Percentiles rank a stretch among this genome's conserved stretches.
Conservation (phyloP, 2,329 filamentous ascomycete genomes). For the Sarocladium brachiariae region DNA sequence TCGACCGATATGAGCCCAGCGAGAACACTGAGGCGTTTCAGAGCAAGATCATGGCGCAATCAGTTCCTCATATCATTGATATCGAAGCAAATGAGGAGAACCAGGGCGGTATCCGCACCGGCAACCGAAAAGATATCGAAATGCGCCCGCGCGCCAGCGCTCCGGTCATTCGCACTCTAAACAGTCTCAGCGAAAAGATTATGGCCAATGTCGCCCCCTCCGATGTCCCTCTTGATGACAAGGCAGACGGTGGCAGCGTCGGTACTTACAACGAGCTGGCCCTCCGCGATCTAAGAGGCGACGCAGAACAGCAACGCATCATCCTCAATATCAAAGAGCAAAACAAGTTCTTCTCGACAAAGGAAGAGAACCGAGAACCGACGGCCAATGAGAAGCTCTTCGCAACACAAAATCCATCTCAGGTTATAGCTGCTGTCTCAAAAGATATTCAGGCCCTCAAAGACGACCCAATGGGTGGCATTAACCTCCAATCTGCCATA, state of each 20-base stretch:
- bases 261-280: slow-evolving; percentile 70
- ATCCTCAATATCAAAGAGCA: slow-evolving; percentile 85
- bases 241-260: slow-evolving; percentile 50
- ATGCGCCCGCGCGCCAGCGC: slow-evolving; percentile 73
- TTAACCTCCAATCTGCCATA: slow-evolving; percentile 57
- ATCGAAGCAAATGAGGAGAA: slow-evolving; percentile 93
- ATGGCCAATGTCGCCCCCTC: slow-evolving; percentile 79
- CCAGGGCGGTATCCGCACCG: slow-evolving; percentile 71
- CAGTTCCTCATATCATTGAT: slow-evolving; percentile 85
- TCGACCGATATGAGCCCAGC: slow-evolving; percentile 78
- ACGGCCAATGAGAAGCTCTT: slow-evolving; percentile 47
- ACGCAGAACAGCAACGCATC: slow-evolving; percentile 68
- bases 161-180: slow-evolving; percentile 82
- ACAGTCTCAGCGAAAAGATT: slow-evolving; percentile 87
- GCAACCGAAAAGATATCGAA: slow-evolving; percentile 82
- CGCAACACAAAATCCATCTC: slow-evolving; percentile 60
- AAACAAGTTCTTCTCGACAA: slow-evolving; percentile 68
- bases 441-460: slow-evolving; percentile 51
- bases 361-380: slow-evolving; percentile 34
- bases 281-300: slow-evolving; percentile 72
- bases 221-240: slow-evolving; percentile 58
- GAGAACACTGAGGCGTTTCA: slow-evolving; percentile 54
- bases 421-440: slow-evolving; percentile 60
- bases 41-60: slow-evolving; percentile 46
- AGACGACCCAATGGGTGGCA: slow-evolving; percentile 39